Evolutionary conservation across 805 yeast genomes (phyloP), one percentile per base, ranked within the genome.

Genomic region (Saccharomycopsis sp.): DNA sequence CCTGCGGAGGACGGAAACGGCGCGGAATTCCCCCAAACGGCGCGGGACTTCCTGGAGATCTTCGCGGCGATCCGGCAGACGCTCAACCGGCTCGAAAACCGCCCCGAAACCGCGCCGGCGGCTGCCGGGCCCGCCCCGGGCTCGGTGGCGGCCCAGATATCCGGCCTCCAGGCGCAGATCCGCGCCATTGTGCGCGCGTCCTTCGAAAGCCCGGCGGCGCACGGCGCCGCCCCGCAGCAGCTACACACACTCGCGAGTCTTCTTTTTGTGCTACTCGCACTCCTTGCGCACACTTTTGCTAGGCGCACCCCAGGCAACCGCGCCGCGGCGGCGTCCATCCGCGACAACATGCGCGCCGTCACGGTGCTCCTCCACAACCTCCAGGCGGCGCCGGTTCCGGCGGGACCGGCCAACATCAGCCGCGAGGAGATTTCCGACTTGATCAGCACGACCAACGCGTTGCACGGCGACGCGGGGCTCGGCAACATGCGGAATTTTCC

Each of bases 401-500:
- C 48, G 7, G 18, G 9, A 16, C 20, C 51, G 34, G n/a, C 23
- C 23, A n/a, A 34, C 4, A 21, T 50, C 16, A 18, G 53, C 12
- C 2, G 16, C 3, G 44, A 40, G 21, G 57, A 55, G 24, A 24
- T 55, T 20, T 8, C 23, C 21, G 57, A 55, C 15, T 20, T 55
- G 24, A 50, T 55, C 20, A 55, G 16, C 29, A 50, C 48, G 12
- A 55, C 57, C 41, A 55, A 40, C 46, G 52, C 57, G 2, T 20
- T 55, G 16, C 50, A 50, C 46, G 46, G 23, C 12, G 50, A 44
- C 21, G n/a, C n/a, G n/a, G n/a, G n/a, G n/a, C n/a, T n/a, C n/a
- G n/a, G n/a, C n/a, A n/a, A n/a, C n/a, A 46, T 12, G 9, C 9
- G 14, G 9, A 46, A 12, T n/a, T n/a, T 12, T 12, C 21, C 50